Conservation (phyloP, 768 basidiomycete genomes). For the Podaxis pistillaris region DNA sequence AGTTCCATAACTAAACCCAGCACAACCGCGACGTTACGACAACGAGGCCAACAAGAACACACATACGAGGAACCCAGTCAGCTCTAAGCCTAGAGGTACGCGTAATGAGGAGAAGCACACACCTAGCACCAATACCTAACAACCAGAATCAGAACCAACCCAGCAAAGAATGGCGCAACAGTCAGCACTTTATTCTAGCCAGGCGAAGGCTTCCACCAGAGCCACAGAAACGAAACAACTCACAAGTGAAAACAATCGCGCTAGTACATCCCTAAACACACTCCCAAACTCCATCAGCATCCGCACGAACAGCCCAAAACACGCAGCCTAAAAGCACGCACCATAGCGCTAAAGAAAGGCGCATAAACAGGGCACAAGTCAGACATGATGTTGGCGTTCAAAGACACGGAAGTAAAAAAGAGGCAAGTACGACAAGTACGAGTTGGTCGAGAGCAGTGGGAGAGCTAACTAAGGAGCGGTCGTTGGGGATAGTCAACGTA, state of each 20-base stretch:
- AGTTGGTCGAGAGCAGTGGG: background rate
- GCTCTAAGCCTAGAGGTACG: constrained; percentile 1
- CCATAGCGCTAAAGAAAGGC: constrained; percentile 98
- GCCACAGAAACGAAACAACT: constrained; percentile 29
- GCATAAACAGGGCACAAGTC: constrained; percentile 93
- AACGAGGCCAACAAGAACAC: constrained; percentile 17
- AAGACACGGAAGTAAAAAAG: background rate
- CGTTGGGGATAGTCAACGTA: constrained; percentile 4
- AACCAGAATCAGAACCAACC: background rate
- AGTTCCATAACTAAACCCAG: constrained; percentile 80
- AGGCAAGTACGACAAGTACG: background rate
- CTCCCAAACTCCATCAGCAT: constrained; percentile 15
- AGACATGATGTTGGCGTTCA: constrained; percentile 48
- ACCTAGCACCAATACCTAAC: constrained; percentile 86
- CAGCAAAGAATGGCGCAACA: background rate
- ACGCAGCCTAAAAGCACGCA: constrained; percentile 33
- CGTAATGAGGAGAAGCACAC: constrained; percentile 14
- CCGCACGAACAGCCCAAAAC: background rate
- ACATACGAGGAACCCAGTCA: background rate
- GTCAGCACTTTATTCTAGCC: background rate
- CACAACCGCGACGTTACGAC: constrained; percentile 4
- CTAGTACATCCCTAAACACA: constrained; percentile 82
- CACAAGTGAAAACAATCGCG: constrained; percentile 97
- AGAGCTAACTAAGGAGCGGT: constrained; percentile 9
- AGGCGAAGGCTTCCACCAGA: background rate